Evolutionary conservation across 495 filamentous ascomycete genomes (phyloP).

Genomic region (Lophiostoma macrostomum): DNA sequence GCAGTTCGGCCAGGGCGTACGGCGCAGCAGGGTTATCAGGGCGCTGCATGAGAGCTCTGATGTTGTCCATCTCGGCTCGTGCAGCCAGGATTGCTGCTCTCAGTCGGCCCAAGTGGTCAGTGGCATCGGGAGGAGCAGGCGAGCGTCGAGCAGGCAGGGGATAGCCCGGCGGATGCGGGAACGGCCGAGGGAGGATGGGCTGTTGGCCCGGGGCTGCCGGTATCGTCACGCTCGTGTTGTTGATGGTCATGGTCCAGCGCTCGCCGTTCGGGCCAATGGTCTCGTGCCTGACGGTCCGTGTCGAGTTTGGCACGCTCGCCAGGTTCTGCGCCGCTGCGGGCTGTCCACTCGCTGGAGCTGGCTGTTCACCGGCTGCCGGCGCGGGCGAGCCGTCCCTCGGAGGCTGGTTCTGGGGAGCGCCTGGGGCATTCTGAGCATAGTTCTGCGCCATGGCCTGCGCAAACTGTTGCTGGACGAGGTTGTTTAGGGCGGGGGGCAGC

Average conservation of each 20-base stretch:
- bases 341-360: slow-evolving; percentile 23
- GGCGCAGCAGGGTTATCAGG: slow-evolving; percentile 3
- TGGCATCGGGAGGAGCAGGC: background rate
- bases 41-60: slow-evolving; percentile 11
- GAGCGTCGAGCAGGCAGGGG: background rate
- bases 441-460: slow-evolving; percentile 19
- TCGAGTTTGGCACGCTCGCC: slow-evolving; percentile 13
- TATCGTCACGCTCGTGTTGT: slow-evolving; percentile 28
- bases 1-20: background rate
- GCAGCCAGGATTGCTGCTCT: slow-evolving; percentile 11
- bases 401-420: background rate
- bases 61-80: slow-evolving; percentile 28
- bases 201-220: slow-evolving; percentile 1
- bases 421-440: slow-evolving; percentile 4
- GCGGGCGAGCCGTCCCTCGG: slow-evolving; percentile 1
- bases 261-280: slow-evolving; percentile 33
- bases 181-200: slow-evolving; percentile 18
- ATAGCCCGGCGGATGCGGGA: slow-evolving; percentile 23
- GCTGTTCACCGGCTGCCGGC: slow-evolving; percentile 6
- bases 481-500: slow-evolving; percentile 23
- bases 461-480: slow-evolving; percentile 17
- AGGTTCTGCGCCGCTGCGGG: background rate
- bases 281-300: slow-evolving; percentile 30
- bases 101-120: background rate
- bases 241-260: slow-evolving; percentile 32